A percentile compares a stretch with the other conserved stretches of the same genome.
These are phyloP conservation scores for Primulina eburnea DNA, from an alignment of 257 asterid genomes.

Conservation along the genomic window DNA sequence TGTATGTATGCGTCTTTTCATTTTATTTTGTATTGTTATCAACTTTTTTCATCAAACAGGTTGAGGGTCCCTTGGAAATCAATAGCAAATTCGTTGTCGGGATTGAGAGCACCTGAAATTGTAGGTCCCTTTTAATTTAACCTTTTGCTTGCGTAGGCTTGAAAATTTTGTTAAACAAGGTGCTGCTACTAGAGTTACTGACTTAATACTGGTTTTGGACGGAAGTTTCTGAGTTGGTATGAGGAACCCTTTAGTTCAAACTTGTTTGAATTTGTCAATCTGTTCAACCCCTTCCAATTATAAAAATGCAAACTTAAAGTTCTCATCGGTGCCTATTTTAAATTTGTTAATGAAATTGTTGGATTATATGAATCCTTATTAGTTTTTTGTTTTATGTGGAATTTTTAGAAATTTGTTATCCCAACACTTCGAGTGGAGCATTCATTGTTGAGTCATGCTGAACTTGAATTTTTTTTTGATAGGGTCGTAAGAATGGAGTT, in stretches of 20 bases:
- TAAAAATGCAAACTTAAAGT: not conserved
- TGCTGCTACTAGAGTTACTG: not conserved
- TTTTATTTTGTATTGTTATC: not conserved
- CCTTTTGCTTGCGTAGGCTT: not conserved
- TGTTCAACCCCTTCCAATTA: not conserved
- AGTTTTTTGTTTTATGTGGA: not conserved
- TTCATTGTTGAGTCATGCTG: slow-evolving; percentile 6
- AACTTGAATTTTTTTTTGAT: slow-evolving; percentile 22
- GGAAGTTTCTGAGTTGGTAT: no score
- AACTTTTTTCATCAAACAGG: slow-evolving; percentile 15
- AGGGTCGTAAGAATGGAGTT: slow-evolving; percentile 40
- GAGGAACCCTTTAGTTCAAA: no score
- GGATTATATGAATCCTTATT: not conserved
- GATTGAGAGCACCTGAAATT: slow-evolving; percentile 13
- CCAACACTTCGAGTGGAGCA: not conserved
- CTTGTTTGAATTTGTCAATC: not conserved
- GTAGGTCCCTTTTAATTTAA: slow-evolving; percentile 13
- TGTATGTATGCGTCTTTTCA: not conserved
- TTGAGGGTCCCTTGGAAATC: slow-evolving; percentile 8
- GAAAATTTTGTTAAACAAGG: not conserved
- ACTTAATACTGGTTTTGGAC: not conserved
- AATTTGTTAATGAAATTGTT: not conserved
- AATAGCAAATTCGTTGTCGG: slow-evolving; percentile 7
- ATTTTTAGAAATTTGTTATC: not conserved
- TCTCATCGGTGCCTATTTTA: not conserved